Percentiles rank a stretch among this genome's conserved stretches.
Conservation (phyloP, 164 flowering plant genomes). For the Santalum album region DNA sequence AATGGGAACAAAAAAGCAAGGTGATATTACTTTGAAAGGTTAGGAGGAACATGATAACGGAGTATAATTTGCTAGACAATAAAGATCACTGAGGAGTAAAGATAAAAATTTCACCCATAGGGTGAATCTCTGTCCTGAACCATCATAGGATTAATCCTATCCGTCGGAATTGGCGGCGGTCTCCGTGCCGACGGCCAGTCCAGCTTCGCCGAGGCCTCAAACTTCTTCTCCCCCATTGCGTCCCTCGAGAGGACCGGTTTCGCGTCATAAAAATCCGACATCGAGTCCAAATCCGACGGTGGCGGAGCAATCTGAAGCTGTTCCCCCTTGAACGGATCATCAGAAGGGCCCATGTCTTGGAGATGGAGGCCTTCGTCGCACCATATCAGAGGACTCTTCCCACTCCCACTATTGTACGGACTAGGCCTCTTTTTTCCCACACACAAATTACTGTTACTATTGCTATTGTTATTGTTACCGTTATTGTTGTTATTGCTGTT, state of each 20-base stretch:
- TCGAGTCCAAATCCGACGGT: constrained; percentile 30
- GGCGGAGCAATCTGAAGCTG: constrained; percentile 36
- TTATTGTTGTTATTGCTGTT: too few species aligned
- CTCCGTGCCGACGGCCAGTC: constrained; percentile 77
- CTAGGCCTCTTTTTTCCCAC: constrained; percentile 55
- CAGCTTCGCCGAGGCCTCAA: constrained; percentile 34
- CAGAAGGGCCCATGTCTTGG: constrained; percentile 50
- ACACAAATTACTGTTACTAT: constrained; percentile 8
- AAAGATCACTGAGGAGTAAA: too few species aligned
- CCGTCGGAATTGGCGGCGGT: constrained; percentile 17
- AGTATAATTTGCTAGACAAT: too few species aligned
- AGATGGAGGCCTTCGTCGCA: constrained; percentile 42
- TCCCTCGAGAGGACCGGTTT: constrained; percentile 41
- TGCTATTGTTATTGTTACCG: too few species aligned
- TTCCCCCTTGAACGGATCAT: constrained; percentile 36
- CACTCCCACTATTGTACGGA: constrained; percentile 24
- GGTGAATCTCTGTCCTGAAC: constrained; percentile 37
- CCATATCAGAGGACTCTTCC: constrained; percentile 61
- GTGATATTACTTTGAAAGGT: too few species aligned
- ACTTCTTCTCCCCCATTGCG: constrained; percentile 31
- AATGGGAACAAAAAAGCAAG: too few species aligned
- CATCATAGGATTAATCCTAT: constrained; percentile 41
- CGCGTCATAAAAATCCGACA: constrained; percentile 47
- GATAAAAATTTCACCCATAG: constrained; percentile 30
- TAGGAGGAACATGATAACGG: too few species aligned